A percentile compares a stretch with the other conserved stretches of the same genome.
Evolutionary conservation across 139 green algal genomes (phyloP).

Genomic region (Closterium sp.): DNA sequence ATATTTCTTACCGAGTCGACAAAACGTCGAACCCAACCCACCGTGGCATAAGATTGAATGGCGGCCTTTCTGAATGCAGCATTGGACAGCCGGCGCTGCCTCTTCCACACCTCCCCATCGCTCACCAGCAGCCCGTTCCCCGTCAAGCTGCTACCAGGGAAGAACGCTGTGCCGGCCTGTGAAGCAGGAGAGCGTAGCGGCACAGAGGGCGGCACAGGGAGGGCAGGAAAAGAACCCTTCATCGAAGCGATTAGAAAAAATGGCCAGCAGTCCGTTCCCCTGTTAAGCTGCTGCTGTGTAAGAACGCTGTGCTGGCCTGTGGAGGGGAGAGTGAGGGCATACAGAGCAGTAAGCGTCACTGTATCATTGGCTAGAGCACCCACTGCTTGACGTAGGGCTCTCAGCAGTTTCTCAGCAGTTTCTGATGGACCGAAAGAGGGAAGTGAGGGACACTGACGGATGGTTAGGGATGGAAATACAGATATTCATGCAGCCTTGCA

Average conservation of each 20-base stretch:
- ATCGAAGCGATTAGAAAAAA: too few relatives aligned
- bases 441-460: too few relatives aligned
- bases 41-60: slow-evolving; percentile 62
- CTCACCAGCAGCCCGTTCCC: slow-evolving; percentile 66
- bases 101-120: slow-evolving; percentile 76
- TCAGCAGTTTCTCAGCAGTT: too few relatives aligned
- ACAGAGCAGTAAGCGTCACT: too few relatives aligned
- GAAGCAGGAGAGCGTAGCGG: slow-evolving; percentile 43
- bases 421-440: too few relatives aligned
- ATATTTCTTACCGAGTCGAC: too few relatives aligned
- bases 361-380: too few relatives aligned
- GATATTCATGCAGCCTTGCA: too few relatives aligned
- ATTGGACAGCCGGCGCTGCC: slow-evolving; percentile 79
- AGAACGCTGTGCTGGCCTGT: slow-evolving; percentile 80
- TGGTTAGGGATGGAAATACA: too few relatives aligned
- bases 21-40: slow-evolving; percentile 18
- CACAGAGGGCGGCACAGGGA: too few relatives aligned
- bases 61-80: slow-evolving; percentile 76
- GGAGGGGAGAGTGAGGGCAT: slow-evolving; percentile 42
- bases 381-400: too few relatives aligned
- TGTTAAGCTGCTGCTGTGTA: slow-evolving; percentile 77
- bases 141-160: slow-evolving; percentile 76
- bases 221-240: background rate
- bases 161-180: slow-evolving; percentile 80
- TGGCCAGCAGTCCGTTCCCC: slow-evolving; percentile 66